Conservation (phyloP, 1,139 yeast species). For the Starmera stellimalicola region DNA sequence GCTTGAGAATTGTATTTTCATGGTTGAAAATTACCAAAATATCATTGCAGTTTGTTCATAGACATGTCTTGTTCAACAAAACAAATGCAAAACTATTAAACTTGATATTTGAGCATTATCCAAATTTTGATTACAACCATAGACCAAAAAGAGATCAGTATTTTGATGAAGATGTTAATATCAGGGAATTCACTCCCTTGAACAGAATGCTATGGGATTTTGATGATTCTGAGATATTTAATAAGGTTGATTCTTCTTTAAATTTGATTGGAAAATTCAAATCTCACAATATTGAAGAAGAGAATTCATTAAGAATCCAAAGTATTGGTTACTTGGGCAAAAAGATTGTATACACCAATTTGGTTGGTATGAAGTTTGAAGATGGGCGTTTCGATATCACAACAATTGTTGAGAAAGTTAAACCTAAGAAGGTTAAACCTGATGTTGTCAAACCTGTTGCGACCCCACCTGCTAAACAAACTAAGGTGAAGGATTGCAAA, state of each 20-base stretch:
- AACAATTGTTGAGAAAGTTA: conserved; percentile 1
- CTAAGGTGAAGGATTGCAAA: background rate
- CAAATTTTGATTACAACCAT: conserved; percentile 8
- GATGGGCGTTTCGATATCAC: conserved; percentile 12
- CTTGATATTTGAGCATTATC: conserved; percentile 14
- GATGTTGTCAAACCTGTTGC: background rate
- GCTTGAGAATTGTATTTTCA: conserved; percentile 38
- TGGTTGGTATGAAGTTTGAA: conserved; percentile 25
- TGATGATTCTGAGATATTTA: conserved; percentile 35
- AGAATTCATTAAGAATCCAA: conserved; percentile 25
- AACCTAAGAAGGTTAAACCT: background rate
- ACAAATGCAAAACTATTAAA: conserved; percentile 28
- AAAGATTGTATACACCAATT: conserved; percentile 20
- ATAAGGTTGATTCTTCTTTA: conserved; percentile 19
- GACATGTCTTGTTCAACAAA: conserved; percentile 26
- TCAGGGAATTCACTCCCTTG: conserved; percentile 50
- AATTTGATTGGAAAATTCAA: conserved; percentile 21
- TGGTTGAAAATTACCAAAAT: conserved; percentile 44
- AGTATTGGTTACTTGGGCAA: conserved; percentile 29
- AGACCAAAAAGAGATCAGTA: conserved; percentile 40
- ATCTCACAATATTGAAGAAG: conserved; percentile 21
- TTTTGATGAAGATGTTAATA: conserved; percentile 54
- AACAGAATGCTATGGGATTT: conserved; percentile 50
- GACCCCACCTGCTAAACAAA: background rate
- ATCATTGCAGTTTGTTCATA: conserved; percentile 30